These are phyloP conservation scores for Triangularia setosa DNA, from an alignment of 2,329 filamentous ascomycete genomes.

Conservation along the genomic window DNA sequence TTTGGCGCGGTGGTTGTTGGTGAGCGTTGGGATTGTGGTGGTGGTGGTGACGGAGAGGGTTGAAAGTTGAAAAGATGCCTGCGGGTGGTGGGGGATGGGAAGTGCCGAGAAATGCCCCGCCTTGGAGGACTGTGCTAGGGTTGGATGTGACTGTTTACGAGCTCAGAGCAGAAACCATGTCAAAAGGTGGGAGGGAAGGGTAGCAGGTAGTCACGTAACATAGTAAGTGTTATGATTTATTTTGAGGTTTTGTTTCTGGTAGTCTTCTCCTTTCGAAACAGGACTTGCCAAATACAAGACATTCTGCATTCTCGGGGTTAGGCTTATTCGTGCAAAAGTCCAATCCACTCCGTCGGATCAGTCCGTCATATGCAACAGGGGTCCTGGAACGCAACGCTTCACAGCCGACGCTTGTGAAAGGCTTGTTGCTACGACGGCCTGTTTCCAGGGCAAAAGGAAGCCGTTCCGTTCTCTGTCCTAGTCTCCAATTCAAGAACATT, in stretches of 20 bases:
- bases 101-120: slow-evolving; percentile 1
- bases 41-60: slow-evolving; percentile 6
- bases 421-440: neutral
- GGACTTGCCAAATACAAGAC: too few relatives aligned
- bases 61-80: slow-evolving; percentile 1
- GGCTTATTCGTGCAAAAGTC: neutral
- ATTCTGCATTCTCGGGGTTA: too few relatives aligned
- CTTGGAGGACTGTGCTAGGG: neutral
- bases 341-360: neutral
- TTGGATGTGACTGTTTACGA: neutral
- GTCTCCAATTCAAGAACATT: neutral
- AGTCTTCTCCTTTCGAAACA: too few relatives aligned
- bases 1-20: slow-evolving; percentile 7
- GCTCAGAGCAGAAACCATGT: neutral
- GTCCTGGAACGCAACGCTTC: neutral
- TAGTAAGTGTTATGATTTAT: neutral
- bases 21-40: neutral
- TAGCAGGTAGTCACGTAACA: too few relatives aligned
- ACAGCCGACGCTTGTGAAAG: neutral
- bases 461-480: too few relatives aligned
- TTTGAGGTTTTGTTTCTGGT: too few relatives aligned
- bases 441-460: neutral
- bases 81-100: neutral
- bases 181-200: too few relatives aligned
- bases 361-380: neutral